These are phyloP conservation scores for Neocucurbitaria cava DNA, from an alignment of 2,329 filamentous ascomycete species.

Conservation along the genomic window DNA sequence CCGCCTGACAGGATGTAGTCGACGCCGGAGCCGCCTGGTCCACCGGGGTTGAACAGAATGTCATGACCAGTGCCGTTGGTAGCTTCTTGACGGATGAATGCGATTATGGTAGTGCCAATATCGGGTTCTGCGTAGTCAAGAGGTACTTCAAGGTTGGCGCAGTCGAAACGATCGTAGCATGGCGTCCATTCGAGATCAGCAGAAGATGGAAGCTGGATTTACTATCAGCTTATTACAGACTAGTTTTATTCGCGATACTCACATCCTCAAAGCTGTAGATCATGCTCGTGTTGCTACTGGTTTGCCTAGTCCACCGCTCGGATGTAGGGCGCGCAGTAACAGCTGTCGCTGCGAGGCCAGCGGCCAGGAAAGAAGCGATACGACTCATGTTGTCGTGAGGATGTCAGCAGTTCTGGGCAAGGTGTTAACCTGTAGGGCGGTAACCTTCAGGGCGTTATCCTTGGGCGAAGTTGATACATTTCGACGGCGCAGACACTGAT, in stretches of 20 bases:
- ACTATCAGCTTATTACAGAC: background rate
- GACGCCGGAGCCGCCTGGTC: constrained; percentile 45
- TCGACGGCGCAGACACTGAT: background rate
- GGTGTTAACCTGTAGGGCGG: background rate
- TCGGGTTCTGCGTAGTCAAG: constrained; percentile 19
- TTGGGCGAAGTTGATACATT: too few species aligned
- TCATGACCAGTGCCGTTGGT: constrained; percentile 11
- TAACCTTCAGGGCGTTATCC: too few species aligned
- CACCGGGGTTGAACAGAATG: constrained; percentile 21
- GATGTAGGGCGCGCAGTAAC: constrained; percentile 2
- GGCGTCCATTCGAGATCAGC: constrained; percentile 17
- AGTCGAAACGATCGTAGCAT: constrained; percentile 14
- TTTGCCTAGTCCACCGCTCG: background rate
- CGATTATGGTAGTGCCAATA: constrained; percentile 16
- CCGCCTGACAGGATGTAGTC: constrained; percentile 20
- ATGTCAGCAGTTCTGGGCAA: too few species aligned
- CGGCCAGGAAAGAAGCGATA: background rate
- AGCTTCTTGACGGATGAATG: constrained; percentile 15
- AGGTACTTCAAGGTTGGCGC: constrained; percentile 19
- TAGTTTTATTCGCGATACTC: background rate
- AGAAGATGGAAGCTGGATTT: background rate
- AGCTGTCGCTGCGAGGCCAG: background rate
- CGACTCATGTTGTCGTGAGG: background rate
- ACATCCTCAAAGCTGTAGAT: constrained; percentile 11
- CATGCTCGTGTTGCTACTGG: background rate